phyloP scores from a whole-genome alignment of 768 basidiomycete genomes.

The Tylopilus sp. region DNA sequence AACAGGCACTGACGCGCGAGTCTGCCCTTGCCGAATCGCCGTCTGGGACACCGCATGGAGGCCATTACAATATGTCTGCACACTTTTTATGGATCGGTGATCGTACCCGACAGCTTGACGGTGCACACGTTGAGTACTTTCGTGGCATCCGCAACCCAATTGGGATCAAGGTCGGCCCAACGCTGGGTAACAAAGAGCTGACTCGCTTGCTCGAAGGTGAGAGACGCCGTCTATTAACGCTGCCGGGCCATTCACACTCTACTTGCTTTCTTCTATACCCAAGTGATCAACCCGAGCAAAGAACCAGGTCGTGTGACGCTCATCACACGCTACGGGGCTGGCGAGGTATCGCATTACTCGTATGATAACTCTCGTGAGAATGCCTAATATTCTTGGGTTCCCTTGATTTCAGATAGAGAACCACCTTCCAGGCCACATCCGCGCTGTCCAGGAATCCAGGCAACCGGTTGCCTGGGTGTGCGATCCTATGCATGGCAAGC shows the following conservation, averaged over 20 bases:
- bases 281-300: slow-evolving; percentile 85
- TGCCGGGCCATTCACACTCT: neutral
- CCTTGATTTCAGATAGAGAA: slow-evolving; percentile 55
- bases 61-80: slow-evolving; percentile 85
- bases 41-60: slow-evolving; percentile 17
- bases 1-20: slow-evolving; percentile 83
- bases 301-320: slow-evolving; percentile 82
- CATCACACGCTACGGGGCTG: slow-evolving; percentile 91
- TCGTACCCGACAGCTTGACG: slow-evolving; percentile 85
- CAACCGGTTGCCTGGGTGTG: slow-evolving; percentile 94
- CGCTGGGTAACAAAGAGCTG: slow-evolving; percentile 76
- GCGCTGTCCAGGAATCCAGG: slow-evolving; percentile 69
- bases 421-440: slow-evolving; percentile 77
- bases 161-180: slow-evolving; percentile 94
- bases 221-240: slow-evolving; percentile 20
- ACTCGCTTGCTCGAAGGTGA: slow-evolving; percentile 70
- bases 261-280: neutral
- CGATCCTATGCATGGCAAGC: slow-evolving; percentile 99
- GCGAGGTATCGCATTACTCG: slow-evolving; percentile 50
- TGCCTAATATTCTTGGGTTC: neutral
- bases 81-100: slow-evolving; percentile 99
- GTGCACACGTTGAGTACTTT: slow-evolving; percentile 96
- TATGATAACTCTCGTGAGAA: neutral
- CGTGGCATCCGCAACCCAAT: slow-evolving; percentile 90
- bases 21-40: slow-evolving; percentile 40